Base-by-base conservation (phyloP, 768 basidiomycete genomes). In the Boletus huronensis region DNA sequence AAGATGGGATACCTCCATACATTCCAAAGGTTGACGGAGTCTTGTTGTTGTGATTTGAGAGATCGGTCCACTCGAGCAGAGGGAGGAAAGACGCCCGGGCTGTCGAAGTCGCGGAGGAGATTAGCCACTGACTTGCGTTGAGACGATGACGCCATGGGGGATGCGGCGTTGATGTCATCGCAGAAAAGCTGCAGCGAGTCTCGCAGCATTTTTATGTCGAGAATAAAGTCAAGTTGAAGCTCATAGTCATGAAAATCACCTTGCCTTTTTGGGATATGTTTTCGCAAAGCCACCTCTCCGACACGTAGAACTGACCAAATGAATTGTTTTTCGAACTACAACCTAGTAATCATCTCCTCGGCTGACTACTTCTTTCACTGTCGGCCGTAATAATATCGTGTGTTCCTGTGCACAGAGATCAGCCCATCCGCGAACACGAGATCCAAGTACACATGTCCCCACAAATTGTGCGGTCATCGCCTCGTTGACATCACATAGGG, bases 391-490 rank as follows among this genome's bases (percentile, higher is more conserved):
- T 28, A 93, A 66, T 50, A 93, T 90, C 35, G 90, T 93, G 69
- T 93, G 90, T 64, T 93, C 90, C 89, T 91, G 68, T 52, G 54
- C 34, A 53, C 14, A 32, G 4, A 50, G 42, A 32, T 64, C 48
- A 65, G 49, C 53, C 17, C 10, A 28, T 25, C 48, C 26, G 9
- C 13, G 21, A 45, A 40, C 4, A 48, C 23, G 8, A 48, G 31
- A 44, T 26, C 21, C 58, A 52, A 59, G 13, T 11, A 32, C 44
- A 52, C 41, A 35, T 19, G 35, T 45, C 75, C 84, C 58, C 63
- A 90, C 88, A 69, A 88, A 90, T 76, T 98, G 96, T 10, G 96
- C 96, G 0, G 95, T 97, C 92, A 95, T 97, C 2, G 87, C 82
- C 38, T 85, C 94, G 48, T 74, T 76, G 50, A 83, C 81, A 69